Base-by-base conservation (phyloP, 75 land plant species). In the Gnetum montanum region DNA sequence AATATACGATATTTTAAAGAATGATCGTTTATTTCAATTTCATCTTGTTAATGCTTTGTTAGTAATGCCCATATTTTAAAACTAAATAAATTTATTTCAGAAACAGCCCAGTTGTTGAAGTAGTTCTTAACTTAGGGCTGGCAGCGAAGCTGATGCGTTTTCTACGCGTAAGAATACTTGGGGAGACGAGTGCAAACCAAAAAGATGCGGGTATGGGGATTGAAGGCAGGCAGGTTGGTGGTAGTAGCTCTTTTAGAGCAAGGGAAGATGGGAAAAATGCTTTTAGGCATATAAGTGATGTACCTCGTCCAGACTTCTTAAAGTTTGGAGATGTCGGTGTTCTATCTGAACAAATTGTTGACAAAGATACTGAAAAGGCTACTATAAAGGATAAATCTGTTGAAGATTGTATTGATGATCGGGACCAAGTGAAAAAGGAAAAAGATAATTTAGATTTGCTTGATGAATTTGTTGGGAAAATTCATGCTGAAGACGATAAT, bases 101-200 rank as follows among this genome's bases (percentile, higher is more conserved):
- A 49, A 80, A 80, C 44, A 74, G 78, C 58, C 74, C 61, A 67
- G 58, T 90, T 24, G 92, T 90, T 38, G 99, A 95, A 58, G 99
- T 90, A 67, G 79, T 83, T 1, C 74, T 95, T 33, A 79, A 86
- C 30, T 78, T 77, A 60, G 90, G 92, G 19, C 51, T 95, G 48
- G 72, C 92, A 1, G 88, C 85, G 12, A 93, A 95, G 71, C 80
- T 95, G 29, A 90, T 95, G 99, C 96, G 76, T 59, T 86, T 71
- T 64, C 82, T 95, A 27, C 85, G 99, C 3, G 46, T 67, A 0
- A 74, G 88, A 3, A 73, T 86, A 8, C 61, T 95, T 31, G 93
- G 97, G 22, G 92, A 90, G 43, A 16, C 61, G 6, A 62, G 50
- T 36, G 52, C 60, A 11, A 55, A 28, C 45, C 91, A 83, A 35